Evolutionary conservation across 805 yeast genomes (phyloP), one percentile per base, ranked within the genome.

Genomic region (Maudiozyma turicensis): DNA sequence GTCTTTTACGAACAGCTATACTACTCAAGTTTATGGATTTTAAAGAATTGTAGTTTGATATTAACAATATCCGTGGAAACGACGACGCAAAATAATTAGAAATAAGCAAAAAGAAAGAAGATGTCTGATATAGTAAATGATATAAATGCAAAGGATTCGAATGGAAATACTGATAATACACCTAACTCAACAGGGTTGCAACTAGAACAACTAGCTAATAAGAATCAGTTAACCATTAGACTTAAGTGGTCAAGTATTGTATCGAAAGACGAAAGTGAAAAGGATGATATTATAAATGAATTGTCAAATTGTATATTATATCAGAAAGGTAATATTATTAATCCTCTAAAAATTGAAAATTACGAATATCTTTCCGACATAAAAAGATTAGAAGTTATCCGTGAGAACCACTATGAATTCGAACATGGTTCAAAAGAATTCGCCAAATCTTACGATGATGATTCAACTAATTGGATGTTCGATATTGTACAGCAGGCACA

Each of bases 121-220:
- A 38, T 38, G 40, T 38, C 40, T 8, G 40, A 38, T 15, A 38
- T n/a, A n/a, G 40, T 4, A 8, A 15, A 8, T 8, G 3, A n/a
- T 38, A 20, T 20, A 20, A 5, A 3, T 8, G 26, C 3, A 8
- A 38, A 10, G n/a, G 40, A 38, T 38, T 11, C 40, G 6, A n/a
- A 38, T 15, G 34, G 28, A 11, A n/a, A 14, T 20, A 20, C 7
- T 39, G 34, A 32, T 5, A 29, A 14, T 29, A 10, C 32, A 3
- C 8, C 13, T 11, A 13, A n/a, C 6, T 13, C 48, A 8, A 32
- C 28, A 26, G 39, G 44, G 9, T 46, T 50, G 41, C 54, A 52
- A 47, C 47, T 63, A 40, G 67, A 65, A 50, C 63, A 61, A 45
- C 51, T 64, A 11, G 62, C 67, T 2, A 62, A 58, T 50, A 60